Base-by-base conservation (phyloP, 345 rosid genomes). In the Microthlaspi erraticum region DNA sequence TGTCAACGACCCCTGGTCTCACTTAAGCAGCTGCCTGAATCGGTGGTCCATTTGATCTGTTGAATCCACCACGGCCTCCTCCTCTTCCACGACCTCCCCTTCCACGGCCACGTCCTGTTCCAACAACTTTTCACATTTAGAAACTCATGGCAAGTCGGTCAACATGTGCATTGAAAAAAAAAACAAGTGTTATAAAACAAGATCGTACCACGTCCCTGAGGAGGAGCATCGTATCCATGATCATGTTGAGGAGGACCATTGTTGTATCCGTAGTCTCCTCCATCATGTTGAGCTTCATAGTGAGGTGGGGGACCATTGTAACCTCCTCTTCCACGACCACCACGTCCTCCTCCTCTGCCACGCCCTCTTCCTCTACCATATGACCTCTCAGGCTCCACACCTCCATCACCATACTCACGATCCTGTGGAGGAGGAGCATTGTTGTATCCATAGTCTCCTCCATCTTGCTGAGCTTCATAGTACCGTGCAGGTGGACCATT, bases 251-350 rank as follows among this genome's bases (percentile, higher is more conserved):
- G 71, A 42, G 53, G 10, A 48, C 1, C 50, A 14, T 59, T 42
- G 50, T 59, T 42, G 50, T 60, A 70, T 14, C 49, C 75, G 78
- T 88, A 84, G 45, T 63, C 68, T 50, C 83, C 88, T 64, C 83
- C 85, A 72, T 91, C 88, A 59, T 87, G 87, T 60, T 56, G 66
- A 18, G 56, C 56, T 74, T 85, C 89, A 20, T 57, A 46, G 57
- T 46, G 10, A 11, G 32, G 58, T 67, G 18, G 63, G 1, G 58
- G 84, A 59, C 83, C 90, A 71, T 82, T 82, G 73, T 74, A 89
- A 54, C 88, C 93, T 65, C 90, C 97, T 39, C 92, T 84, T 41
- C 93, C 92, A 54, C 88, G 86, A 76, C 94, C 88, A 61, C 89
- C 88, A 77, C 75, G 82, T 54, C 83, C 77, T 26, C 89, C 90